Conservation (phyloP, 2,329 filamentous ascomycete species). For the Sclerotinia sclerotiorum region DNA sequence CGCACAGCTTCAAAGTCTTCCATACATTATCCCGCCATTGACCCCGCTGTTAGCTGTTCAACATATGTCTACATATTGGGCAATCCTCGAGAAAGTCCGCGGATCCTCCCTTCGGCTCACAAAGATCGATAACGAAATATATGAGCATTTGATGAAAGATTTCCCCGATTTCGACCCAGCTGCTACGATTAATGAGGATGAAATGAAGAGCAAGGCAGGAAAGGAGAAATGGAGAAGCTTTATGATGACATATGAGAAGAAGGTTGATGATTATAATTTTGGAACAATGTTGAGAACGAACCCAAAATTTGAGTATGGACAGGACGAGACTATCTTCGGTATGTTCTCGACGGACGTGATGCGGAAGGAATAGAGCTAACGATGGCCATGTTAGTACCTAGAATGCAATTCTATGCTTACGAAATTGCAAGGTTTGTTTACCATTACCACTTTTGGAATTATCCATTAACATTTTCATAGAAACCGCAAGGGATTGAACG, state of each 20-base stretch:
- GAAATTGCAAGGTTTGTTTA: slow-evolving; percentile 56
- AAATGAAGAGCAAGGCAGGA: slow-evolving; percentile 96
- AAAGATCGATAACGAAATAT: slow-evolving; percentile 92
- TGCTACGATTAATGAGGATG: slow-evolving; percentile 78
- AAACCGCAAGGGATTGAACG: slow-evolving; percentile 86
- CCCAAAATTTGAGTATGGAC: slow-evolving; percentile 78
- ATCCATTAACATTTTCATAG: slow-evolving; percentile 36
- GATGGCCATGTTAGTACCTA: slow-evolving; percentile 46
- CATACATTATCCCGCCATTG: slow-evolving; percentile 31
- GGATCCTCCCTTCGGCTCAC: slow-evolving; percentile 89
- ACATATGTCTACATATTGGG: slow-evolving; percentile 97
- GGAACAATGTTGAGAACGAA: slow-evolving; percentile 85
- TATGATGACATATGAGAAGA: slow-evolving; percentile 91
- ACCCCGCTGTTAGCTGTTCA: slow-evolving; percentile 64
- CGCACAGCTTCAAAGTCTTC: slow-evolving; percentile 16
- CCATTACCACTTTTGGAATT: background rate
- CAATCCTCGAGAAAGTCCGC: slow-evolving; percentile 84
- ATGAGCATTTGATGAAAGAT: slow-evolving; percentile 79
- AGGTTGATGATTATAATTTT: slow-evolving; percentile 96
- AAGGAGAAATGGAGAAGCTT: slow-evolving; percentile 96
- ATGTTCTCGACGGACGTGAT: slow-evolving; percentile 36
- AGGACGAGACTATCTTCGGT: slow-evolving; percentile 93
- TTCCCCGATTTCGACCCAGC: slow-evolving; percentile 92
- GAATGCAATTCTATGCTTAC: slow-evolving; percentile 81
- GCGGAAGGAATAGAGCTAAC: background rate